These are phyloP conservation scores for Beauveria australis DNA, from an alignment of 2,329 filamentous ascomycete genomes.

Conservation along the genomic window DNA sequence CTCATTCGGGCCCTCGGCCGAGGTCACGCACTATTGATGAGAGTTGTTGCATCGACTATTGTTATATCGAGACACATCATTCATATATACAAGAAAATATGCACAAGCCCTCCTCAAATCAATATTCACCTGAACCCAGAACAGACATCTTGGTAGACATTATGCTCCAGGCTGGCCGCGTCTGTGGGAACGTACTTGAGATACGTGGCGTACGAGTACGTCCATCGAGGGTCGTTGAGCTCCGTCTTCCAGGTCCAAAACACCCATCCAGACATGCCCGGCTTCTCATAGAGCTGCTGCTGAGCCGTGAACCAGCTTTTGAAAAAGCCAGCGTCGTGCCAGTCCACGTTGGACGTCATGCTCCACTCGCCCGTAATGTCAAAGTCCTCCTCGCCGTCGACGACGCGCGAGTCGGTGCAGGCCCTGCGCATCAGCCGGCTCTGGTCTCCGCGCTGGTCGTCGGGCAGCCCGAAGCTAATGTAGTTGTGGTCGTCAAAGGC, in stretches of 20 bases:
- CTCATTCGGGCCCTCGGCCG: no score
- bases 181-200: slow-evolving; percentile 17
- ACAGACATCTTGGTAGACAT: slow-evolving; percentile 20
- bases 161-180: slow-evolving; percentile 18
- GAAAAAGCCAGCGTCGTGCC: slow-evolving; percentile 40
- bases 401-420: slow-evolving; percentile 37
- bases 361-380: slow-evolving; percentile 52
- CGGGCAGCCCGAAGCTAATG: slow-evolving; percentile 11
- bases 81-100: background rate
- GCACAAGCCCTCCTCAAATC: background rate
- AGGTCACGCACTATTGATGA: no score
- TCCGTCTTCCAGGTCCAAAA: slow-evolving; percentile 52
- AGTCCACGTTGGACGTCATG: slow-evolving; percentile 39
- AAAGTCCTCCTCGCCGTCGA: slow-evolving; percentile 20
- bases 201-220: slow-evolving; percentile 19
- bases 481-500: slow-evolving; percentile 53
- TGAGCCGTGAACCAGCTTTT: slow-evolving; percentile 49
- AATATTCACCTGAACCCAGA: slow-evolving; percentile 6
- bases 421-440: slow-evolving; percentile 20
- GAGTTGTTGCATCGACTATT: no score
- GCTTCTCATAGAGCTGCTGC: slow-evolving; percentile 43
- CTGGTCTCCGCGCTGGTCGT: slow-evolving; percentile 13
- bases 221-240: slow-evolving; percentile 23
- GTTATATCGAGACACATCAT: background rate
- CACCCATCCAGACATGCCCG: slow-evolving; percentile 40